These are phyloP conservation scores for Aurinia saxatilis DNA, from an alignment of 345 rosid genomes.

Conservation along the genomic window DNA sequence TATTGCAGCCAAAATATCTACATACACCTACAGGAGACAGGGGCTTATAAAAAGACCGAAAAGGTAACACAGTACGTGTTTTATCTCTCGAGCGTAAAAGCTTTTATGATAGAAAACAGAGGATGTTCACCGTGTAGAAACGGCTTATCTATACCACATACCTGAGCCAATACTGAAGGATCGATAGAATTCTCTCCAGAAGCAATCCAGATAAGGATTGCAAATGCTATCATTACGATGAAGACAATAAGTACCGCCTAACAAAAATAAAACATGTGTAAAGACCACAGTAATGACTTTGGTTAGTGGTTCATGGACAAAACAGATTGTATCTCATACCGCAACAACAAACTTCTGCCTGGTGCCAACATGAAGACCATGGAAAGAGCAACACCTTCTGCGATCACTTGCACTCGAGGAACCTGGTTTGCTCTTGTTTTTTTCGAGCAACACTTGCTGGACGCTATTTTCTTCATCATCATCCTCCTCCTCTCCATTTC, in stretches of 20 bases:
- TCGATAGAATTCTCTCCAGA: slow-evolving; percentile 41
- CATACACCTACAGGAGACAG: slow-evolving; percentile 21
- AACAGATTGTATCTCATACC: slow-evolving; percentile 27
- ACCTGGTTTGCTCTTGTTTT: slow-evolving; percentile 29
- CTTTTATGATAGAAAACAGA: not conserved
- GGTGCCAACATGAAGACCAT: slow-evolving; percentile 43
- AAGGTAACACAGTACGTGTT: not conserved
- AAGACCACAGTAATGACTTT: not conserved
- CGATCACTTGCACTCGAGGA: slow-evolving; percentile 26
- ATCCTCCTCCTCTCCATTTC: slow-evolving; percentile 37
- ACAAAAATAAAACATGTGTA: not conserved
- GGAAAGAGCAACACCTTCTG: slow-evolving; percentile 43
- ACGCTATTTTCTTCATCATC: slow-evolving; percentile 37
- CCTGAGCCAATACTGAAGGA: slow-evolving; percentile 44
- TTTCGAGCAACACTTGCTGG: slow-evolving; percentile 43
- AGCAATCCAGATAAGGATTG: slow-evolving; percentile 52
- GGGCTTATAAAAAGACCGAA: not conserved
- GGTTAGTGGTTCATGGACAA: not conserved
- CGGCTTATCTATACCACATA: slow-evolving; percentile 4
- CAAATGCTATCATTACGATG: slow-evolving; percentile 43
- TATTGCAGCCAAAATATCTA: slow-evolving; percentile 24
- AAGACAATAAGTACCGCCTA: slow-evolving; percentile 44
- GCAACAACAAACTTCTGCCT: slow-evolving; percentile 52
- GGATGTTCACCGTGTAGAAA: not conserved
- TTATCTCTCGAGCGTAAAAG: not conserved